Conservation (phyloP, 768 basidiomycete species). For the Pleurotus tuoliensis region DNA sequence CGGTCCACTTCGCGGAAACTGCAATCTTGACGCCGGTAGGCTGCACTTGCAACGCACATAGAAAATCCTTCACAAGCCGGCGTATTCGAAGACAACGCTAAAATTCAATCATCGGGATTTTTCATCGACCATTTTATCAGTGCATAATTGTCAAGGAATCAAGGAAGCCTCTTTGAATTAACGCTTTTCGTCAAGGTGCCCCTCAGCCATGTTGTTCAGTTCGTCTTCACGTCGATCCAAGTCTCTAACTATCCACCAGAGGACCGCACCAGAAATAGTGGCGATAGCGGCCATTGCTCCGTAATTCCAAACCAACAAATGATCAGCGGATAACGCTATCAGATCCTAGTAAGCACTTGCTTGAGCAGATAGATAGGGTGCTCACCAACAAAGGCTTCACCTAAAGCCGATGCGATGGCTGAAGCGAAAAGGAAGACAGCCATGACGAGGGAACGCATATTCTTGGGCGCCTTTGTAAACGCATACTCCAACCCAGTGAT, state of each 20-base stretch:
- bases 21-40: too few species aligned
- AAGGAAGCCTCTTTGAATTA: neutral
- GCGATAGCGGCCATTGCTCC: slow-evolving; percentile 54
- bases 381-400: slow-evolving; percentile 70
- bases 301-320: slow-evolving; percentile 76
- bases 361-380: slow-evolving; percentile 9
- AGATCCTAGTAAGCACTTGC: neutral
- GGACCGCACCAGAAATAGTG: slow-evolving; percentile 44
- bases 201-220: slow-evolving; percentile 50
- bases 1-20: too few species aligned
- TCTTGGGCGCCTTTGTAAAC: slow-evolving; percentile 87
- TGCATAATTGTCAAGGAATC: too few species aligned
- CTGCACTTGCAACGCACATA: too few species aligned
- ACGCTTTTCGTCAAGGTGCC: slow-evolving; percentile 21
- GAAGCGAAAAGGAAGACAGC: slow-evolving; percentile 56
- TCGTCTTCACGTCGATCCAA: slow-evolving; percentile 62
- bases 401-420: slow-evolving; percentile 58
- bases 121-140: too few species aligned
- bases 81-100: too few species aligned
- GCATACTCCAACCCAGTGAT: slow-evolving; percentile 86
- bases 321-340: slow-evolving; percentile 62
- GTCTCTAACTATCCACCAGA: slow-evolving; percentile 51
- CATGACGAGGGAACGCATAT: slow-evolving; percentile 88
- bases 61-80: too few species aligned
- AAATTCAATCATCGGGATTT: too few species aligned